Evolutionary conservation across 2,329 filamentous ascomycete genomes (phyloP), one percentile per base, ranked within the genome.

Genomic region (Claviceps purpurea): DNA sequence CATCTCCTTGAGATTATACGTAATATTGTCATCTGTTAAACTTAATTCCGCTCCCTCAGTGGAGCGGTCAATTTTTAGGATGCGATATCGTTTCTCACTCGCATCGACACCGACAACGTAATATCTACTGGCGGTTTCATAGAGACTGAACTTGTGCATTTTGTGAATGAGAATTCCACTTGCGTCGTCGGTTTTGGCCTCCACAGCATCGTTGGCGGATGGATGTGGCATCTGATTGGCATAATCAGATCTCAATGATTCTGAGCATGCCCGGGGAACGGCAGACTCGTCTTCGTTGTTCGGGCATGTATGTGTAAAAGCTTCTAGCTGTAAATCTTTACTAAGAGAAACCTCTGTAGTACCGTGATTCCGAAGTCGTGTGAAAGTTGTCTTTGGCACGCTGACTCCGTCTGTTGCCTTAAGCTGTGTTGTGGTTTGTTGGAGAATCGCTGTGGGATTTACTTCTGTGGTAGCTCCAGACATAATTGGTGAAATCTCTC

Each of bases 121-220:
- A 68, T 93, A 98, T 50, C 89, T 81, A 52, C 84, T 89, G 13
- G 88, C 87, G 3, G 93, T 98, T 71, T 98, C 93, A 68, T 98
- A 97, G 22, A 98, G 72, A n/a, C 87, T 93, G 68, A 95, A 97
- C 62, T 93, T 94, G 73, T 96, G 89, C 89, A 98, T 95, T 65
- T 78, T 79, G 67, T 77, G 76, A 45, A 74, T 66, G 18, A 72
- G 59, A 22, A 70, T 68, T 50, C 70, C 65, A 5, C 61, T 60
- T 1, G 60, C 59, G 14, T 61, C 63, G 16, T 65, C 64, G 18
- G 69, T 65, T 37, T 68, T 64, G 39, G 57, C 55, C 3, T 58
- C 55, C 8, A 52, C 54, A 30, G 43, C 45, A 20, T 43, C 47
- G n/a, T 51, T 48, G 5, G 52, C 39, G 16, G 54, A 30, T 18